These are phyloP conservation scores for Psilocybe sp. DNA, from an alignment of 768 basidiomycete genomes.

Conservation along the genomic window DNA sequence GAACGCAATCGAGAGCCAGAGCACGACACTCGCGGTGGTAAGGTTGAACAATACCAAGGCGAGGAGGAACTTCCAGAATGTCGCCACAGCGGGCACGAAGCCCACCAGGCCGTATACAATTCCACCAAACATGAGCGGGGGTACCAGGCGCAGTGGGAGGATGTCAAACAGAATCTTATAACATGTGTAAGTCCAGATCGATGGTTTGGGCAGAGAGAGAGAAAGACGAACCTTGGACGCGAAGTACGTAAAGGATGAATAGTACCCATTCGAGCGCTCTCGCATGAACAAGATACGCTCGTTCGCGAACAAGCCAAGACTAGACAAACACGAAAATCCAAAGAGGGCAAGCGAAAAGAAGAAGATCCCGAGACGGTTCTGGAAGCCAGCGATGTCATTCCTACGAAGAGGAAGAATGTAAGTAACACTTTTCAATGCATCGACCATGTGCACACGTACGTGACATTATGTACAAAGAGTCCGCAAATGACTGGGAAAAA, in stretches of 20 bases:
- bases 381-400: conserved; percentile 96
- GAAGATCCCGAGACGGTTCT: conserved; percentile 91
- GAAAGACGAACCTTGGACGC: conserved; percentile 70
- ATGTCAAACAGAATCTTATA: conserved; percentile 92
- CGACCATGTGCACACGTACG: conserved; percentile 52
- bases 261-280: conserved; percentile 98
- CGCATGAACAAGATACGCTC: conserved; percentile 97
- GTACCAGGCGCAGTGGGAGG: conserved; percentile 89
- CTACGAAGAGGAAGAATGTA: conserved; percentile 26
- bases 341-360: conserved; percentile 97
- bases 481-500: conserved; percentile 75
- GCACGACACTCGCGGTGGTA: conserved; percentile 88
- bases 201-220: background rate
- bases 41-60: conserved; percentile 95
- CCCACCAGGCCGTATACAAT: conserved; percentile 96
- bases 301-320: conserved; percentile 89
- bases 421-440: background rate
- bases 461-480: conserved; percentile 87
- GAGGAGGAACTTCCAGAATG: conserved; percentile 98
- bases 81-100: conserved; percentile 83
- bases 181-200: background rate
- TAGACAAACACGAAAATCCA: conserved; percentile 95
- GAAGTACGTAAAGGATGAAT: conserved; percentile 96
- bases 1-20: conserved; percentile 88
- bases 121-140: conserved; percentile 92